Base-by-base conservation (phyloP, 495 filamentous ascomycete genomes). In the Lentithecium fluviatile region DNA sequence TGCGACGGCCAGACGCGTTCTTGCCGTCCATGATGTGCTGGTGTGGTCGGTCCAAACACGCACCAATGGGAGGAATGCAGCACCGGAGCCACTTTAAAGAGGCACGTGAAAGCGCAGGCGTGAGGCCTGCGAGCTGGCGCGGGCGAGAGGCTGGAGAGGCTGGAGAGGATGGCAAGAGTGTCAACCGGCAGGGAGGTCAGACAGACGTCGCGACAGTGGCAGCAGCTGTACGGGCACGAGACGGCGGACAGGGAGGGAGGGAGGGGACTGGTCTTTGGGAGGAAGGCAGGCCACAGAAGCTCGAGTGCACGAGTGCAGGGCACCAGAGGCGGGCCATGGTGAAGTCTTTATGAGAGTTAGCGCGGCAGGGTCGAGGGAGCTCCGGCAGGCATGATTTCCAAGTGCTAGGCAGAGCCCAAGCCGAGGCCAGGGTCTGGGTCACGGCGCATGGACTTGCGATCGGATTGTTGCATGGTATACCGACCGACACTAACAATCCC, bases 21-120 rank as follows among this genome's bases (percentile, higher is more conserved):
- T 57, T 64, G 47, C 68, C 68, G 58, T 70, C 68, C 68, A 70
- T 70, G 59, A 43, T 70, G 65, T 45, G 13, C 38, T 20, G n/a
- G 53, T 37, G 51, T 45, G 45, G 12, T 26, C 36, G 51, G 24
- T 10, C 19, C 58, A 52, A 25, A 52, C 29, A 45, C 40, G 52
- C 64, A 52, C 45, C 64, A 52, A 26, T 53, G 38, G 32, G 36
- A 58, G 53, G 60, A 63, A 64, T 53, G 60, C 47, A 19, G n/a
- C n/a, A n/a, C n/a, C n/a, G n/a, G n/a, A n/a, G 45, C 40, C 45
- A 56, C 21, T 12, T 15, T 37, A 10, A 12, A 3, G 19, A 23
- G n/a, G 19, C 23, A 19, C 15, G 46, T 34, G 21, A 6, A 11
- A 21, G 10, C 43, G 52, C 26, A 6, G 23, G 21, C 20, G n/a